phyloP scores from a whole-genome alignment of 2,329 filamentous ascomycete species.

The Aspergillus jensenii region DNA sequence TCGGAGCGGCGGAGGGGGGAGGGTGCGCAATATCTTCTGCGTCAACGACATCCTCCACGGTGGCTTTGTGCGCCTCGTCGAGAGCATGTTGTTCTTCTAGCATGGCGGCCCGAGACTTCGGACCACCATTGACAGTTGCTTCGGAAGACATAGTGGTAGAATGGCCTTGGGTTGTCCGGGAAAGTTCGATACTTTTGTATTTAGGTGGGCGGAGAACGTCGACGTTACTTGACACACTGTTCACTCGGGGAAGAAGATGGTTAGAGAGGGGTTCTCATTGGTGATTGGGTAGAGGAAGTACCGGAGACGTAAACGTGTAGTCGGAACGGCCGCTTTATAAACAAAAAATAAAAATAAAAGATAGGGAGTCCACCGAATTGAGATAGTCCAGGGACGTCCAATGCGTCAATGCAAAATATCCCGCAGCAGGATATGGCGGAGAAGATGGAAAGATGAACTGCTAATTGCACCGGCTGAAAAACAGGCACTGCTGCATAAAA shows the following conservation, averaged over 20 bases:
- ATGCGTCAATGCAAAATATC: not conserved
- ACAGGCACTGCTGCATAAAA: conserved; percentile 17
- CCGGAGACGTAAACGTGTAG: not conserved
- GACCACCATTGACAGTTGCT: conserved; percentile 33
- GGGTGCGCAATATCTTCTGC: conserved; percentile 69
- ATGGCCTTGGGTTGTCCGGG: not conserved
- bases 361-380: not conserved
- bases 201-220: not conserved
- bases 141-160: conserved; percentile 34
- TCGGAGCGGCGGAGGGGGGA: conserved; percentile 47
- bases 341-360: not conserved
- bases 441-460: conserved; percentile 14
- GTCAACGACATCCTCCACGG: conserved; percentile 77
- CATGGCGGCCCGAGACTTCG: conserved; percentile 52
- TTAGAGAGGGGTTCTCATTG: not conserved
- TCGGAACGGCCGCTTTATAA: not conserved
- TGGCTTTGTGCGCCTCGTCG: conserved; percentile 59
- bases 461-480: conserved; percentile 18
- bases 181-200: not conserved
- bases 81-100: conserved; percentile 55
- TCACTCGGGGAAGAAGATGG: not conserved
- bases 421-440: not conserved
- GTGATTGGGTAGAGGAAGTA: not conserved
- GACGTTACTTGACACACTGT: not conserved
- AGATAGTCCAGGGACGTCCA: not conserved